These are phyloP conservation scores for Penicillium sp. DNA, from an alignment of 2,329 filamentous ascomycete genomes.

Conservation along the genomic window DNA sequence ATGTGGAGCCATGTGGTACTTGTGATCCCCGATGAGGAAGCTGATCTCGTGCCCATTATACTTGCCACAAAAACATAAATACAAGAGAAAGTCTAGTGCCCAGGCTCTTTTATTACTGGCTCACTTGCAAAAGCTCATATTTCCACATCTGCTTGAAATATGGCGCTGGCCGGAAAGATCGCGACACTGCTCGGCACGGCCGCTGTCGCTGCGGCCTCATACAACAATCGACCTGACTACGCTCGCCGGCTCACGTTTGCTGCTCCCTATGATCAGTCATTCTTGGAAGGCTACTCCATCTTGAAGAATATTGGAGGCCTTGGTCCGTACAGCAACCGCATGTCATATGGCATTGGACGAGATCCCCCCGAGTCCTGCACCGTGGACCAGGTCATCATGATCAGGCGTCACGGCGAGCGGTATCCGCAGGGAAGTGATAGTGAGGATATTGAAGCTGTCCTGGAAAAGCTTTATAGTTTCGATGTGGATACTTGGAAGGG, in stretches of 20 bases:
- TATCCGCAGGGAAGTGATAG: constrained; percentile 14
- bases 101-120: neutral
- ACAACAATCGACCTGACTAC: constrained; percentile 1
- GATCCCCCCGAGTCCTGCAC: constrained; percentile 18
- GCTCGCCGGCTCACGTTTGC: neutral
- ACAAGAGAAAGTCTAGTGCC: neutral
- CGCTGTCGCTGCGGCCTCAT: neutral
- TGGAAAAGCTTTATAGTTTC: constrained; percentile 15
- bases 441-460: constrained; percentile 6
- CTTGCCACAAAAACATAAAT: neutral
- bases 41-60: neutral
- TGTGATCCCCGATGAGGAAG: neutral
- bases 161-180: neutral
- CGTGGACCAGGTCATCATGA: constrained; percentile 23
- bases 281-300: constrained; percentile 17
- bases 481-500: constrained; percentile 9
- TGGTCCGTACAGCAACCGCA: constrained; percentile 17
- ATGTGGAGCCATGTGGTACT: neutral
- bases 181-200: neutral
- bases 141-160: neutral
- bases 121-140: neutral
- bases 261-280: constrained; percentile 3
- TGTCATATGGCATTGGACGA: constrained; percentile 17
- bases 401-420: constrained; percentile 23
- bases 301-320: constrained; percentile 19